phyloP scores from a whole-genome alignment of 306 rosid genomes.

The Senna tora region DNA sequence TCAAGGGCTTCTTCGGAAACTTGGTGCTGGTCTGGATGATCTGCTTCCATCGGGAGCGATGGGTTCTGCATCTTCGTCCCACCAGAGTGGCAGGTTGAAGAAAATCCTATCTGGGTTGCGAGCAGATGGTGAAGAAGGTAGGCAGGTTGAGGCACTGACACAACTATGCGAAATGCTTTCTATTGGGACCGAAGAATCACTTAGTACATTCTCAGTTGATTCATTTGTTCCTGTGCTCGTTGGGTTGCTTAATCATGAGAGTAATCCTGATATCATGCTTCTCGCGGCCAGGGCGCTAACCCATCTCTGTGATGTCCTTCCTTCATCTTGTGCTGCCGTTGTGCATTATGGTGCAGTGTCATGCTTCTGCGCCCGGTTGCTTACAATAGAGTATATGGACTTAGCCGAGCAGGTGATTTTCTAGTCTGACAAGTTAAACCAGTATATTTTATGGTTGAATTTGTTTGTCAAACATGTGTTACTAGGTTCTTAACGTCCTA shows the following conservation, averaged over 20 bases:
- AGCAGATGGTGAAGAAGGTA: conserved; percentile 95
- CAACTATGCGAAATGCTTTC: conserved; percentile 98
- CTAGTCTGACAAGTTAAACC: neutral
- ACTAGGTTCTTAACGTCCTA: neutral
- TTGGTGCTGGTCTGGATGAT: conserved; percentile 98
- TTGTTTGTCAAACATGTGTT: neutral
- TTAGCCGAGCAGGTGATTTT: conserved; percentile 94
- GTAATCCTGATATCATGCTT: conserved; percentile 98
- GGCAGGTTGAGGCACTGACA: conserved; percentile 93
- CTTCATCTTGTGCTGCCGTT: conserved; percentile 96
- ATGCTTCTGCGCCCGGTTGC: conserved; percentile 89
- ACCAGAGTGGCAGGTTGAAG: conserved; percentile 92
- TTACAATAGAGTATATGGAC: conserved; percentile 98
- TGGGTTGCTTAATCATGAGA: conserved; percentile 91
- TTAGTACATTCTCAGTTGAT: conserved; percentile 91
- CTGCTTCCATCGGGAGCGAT: conserved; percentile 80
- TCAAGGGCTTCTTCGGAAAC: conserved; percentile 89
- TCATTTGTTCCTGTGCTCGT: conserved; percentile 96
- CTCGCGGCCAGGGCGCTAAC: conserved; percentile 97
- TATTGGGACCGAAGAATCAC: conserved; percentile 94
- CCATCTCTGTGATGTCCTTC: conserved; percentile 91
- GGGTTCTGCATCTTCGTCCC: conserved; percentile 77
- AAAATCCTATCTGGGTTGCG: conserved; percentile 83
- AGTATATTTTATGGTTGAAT: neutral
- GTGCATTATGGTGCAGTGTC: conserved; percentile 98